These are phyloP conservation scores for Ogataea allantospora DNA, from an alignment of 805 yeast genomes.

Conservation along the genomic window DNA sequence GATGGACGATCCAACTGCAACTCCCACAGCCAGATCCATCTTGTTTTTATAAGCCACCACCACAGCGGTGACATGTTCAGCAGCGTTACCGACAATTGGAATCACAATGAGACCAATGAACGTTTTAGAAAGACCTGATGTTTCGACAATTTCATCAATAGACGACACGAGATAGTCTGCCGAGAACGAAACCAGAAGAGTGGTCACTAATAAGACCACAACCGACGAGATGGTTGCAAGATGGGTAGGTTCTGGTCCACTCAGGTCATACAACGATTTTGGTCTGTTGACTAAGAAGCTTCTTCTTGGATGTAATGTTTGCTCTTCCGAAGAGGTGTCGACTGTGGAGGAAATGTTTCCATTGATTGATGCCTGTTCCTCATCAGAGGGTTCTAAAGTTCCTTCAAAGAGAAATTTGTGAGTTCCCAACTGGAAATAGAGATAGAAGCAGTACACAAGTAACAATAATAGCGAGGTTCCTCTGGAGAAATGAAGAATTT, in stretches of 20 bases:
- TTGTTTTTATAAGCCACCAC: slow-evolving; percentile 93
- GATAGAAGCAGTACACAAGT: slow-evolving; percentile 70
- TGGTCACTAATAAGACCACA: slow-evolving; percentile 55
- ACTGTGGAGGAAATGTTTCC: not conserved
- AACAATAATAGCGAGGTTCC: slow-evolving; percentile 82
- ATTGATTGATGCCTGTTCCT: slow-evolving; percentile 6
- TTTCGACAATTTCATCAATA: slow-evolving; percentile 82
- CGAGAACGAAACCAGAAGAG: slow-evolving; percentile 79
- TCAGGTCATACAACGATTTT: slow-evolving; percentile 29
- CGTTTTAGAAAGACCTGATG: slow-evolving; percentile 87
- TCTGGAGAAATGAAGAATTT: slow-evolving; percentile 74
- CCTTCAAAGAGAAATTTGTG: slow-evolving; percentile 74
- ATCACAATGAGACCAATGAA: slow-evolving; percentile 91
- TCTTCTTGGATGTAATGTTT: slow-evolving; percentile 23
- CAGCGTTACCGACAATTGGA: slow-evolving; percentile 98
- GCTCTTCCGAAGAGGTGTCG: not conserved
- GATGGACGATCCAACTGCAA: slow-evolving; percentile 92
- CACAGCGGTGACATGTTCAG: slow-evolving; percentile 96
- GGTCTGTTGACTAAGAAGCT: slow-evolving; percentile 30
- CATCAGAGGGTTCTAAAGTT: slow-evolving; percentile 35
- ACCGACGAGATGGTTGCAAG: slow-evolving; percentile 57
- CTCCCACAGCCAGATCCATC: slow-evolving; percentile 96
- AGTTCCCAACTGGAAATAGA: slow-evolving; percentile 85
- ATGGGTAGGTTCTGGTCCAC: slow-evolving; percentile 31
- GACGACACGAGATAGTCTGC: slow-evolving; percentile 95